Conservation (phyloP, 495 filamentous ascomycete species). For the Penicillium turbatum region DNA sequence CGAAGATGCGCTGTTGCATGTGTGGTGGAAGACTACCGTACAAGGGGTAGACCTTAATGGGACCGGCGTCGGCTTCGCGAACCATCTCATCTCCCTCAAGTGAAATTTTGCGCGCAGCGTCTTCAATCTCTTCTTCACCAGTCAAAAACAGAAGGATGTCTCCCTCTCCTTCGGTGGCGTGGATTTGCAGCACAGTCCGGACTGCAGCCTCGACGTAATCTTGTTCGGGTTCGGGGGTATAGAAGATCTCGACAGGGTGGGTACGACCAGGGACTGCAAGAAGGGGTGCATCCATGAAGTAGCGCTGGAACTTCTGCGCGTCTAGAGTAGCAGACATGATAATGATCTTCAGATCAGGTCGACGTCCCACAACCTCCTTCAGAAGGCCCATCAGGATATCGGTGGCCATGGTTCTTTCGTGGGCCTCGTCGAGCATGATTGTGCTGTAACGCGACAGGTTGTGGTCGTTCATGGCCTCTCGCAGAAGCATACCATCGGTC, state of each 20-base stretch:
- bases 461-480: slow-evolving; percentile 97
- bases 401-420: slow-evolving; percentile 92
- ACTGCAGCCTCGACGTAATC: slow-evolving; percentile 96
- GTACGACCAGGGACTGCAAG: slow-evolving; percentile 94
- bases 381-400: slow-evolving; percentile 95
- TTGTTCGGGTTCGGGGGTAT: slow-evolving; percentile 91
- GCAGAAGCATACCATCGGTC: slow-evolving; percentile 98
- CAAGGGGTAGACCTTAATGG: slow-evolving; percentile 83
- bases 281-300: slow-evolving; percentile 91
- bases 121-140: slow-evolving; percentile 98
- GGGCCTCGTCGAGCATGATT: slow-evolving; percentile 97
- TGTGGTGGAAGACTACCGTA: slow-evolving; percentile 90
- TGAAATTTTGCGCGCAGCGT: slow-evolving; percentile 84
- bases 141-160: slow-evolving; percentile 96
- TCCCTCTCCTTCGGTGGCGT: slow-evolving; percentile 85
- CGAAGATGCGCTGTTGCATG: slow-evolving; percentile 94
- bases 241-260: slow-evolving; percentile 96
- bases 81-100: slow-evolving; percentile 89
- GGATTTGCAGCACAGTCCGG: slow-evolving; percentile 92
- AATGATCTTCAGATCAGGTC: slow-evolving; percentile 89
- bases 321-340: slow-evolving; percentile 99
- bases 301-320: slow-evolving; percentile 96
- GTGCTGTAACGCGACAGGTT: slow-evolving; percentile 88
- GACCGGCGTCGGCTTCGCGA: slow-evolving; percentile 84
- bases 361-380: slow-evolving; percentile 74